These are phyloP conservation scores for Eucalyptus globulus DNA, from an alignment of 345 rosid species.

Conservation along the genomic window DNA sequence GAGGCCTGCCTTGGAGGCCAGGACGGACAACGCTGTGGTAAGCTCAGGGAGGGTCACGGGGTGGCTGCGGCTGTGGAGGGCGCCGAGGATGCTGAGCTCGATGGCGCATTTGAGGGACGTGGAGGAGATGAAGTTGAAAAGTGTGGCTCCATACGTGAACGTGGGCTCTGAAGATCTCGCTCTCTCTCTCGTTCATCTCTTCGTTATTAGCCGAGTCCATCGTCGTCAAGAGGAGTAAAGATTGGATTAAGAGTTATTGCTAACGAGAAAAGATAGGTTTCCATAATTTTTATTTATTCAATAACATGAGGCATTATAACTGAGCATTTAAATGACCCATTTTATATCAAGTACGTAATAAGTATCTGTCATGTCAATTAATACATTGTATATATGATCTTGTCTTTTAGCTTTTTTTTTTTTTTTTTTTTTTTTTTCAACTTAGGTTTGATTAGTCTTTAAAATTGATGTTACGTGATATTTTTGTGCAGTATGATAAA, in stretches of 20 bases:
- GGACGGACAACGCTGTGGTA: conserved; percentile 3
- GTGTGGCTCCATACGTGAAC: conserved; percentile 17
- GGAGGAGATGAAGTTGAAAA: conserved; percentile 26
- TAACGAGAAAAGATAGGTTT: background rate
- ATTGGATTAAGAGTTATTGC: background rate
- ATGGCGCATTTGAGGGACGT: conserved; percentile 25
- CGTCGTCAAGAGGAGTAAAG: background rate
- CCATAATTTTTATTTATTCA: background rate
- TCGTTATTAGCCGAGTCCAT: background rate
- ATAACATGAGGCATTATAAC: background rate
- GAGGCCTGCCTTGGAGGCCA: background rate
- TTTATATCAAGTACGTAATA: background rate
- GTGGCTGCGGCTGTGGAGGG: conserved; percentile 19
- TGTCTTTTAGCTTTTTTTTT: background rate
- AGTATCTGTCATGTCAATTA: background rate
- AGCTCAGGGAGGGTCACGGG: conserved; percentile 17
- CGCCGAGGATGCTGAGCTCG: conserved; percentile 27
- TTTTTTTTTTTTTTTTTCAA: too few relatives aligned
- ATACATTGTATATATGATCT: background rate
- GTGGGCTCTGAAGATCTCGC: conserved; percentile 9
- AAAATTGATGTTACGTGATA: background rate
- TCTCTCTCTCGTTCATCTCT: background rate
- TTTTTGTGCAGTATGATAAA: background rate
- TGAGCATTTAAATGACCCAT: background rate
- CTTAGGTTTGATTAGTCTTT: background rate